Evolutionary conservation across 768 basidiomycete genomes (phyloP), one percentile per base, ranked within the genome.

Genomic region (Leucogyrophana mollusca): DNA sequence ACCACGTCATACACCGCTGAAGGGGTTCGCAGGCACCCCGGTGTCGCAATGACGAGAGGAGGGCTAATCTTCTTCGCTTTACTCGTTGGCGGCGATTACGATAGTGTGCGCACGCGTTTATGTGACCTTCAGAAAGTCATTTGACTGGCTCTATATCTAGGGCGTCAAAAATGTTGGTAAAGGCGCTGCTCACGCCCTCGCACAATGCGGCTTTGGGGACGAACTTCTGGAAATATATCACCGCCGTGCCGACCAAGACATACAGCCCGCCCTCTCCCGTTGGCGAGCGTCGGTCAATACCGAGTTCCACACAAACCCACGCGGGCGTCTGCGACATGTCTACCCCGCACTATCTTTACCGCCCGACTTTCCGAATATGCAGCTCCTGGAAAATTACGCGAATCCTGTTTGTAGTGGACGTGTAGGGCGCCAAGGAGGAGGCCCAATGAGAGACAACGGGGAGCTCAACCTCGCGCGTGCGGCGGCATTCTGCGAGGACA

Each of bases 51-150:
- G 20, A 59, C 60, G 1, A 48, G 51, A 17, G 64, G 60, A 7
- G 66, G 65, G 2, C 46, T 70, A 18, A 49, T 71, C 17, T 52
- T 72, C 17, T 53, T 70, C 37, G 70, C 68, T 0, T 34, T 72
- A 3, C 46, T 69, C 13, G 45, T 49, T 8, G 67, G 69, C n/a
- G 65, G 68, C 2, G 70, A 72, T 49, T 71, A 72, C 24, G 57
- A 65, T 47, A 43, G 45, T 16, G 66, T 65, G n/a, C 7, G 56
- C 18, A 7, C 13, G 6, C 27, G 7, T 7, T 30, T 13, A 6
- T 13, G 6, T 13, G 27, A 30, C 27, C 13, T 13, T 30, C 27
- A 30, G 6, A 7, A 30, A 30, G 13, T 30, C 27, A 6, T 13
- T 30, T 30, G 6, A 13, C 6, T 30, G 27, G 7, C 7, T 30